Evolutionary conservation across 768 basidiomycete species (phyloP).

Genomic region (Rhodotorula paludigena): DNA sequence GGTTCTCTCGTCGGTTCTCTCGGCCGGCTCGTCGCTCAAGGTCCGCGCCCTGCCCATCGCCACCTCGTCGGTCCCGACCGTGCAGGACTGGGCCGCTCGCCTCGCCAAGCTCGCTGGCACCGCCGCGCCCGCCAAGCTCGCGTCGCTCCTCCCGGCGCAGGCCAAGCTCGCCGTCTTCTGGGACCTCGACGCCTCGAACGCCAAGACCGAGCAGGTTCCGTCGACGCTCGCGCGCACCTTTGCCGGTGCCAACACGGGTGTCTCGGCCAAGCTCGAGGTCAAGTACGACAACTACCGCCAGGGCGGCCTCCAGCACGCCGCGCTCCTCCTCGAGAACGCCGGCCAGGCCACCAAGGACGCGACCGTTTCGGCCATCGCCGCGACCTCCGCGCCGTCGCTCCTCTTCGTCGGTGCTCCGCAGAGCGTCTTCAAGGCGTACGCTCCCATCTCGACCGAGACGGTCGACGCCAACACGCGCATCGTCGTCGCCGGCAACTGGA

Average conservation of each 20-base stretch:
- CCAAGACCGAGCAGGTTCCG: constrained; percentile 36
- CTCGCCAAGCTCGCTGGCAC: constrained; percentile 62
- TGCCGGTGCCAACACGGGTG: constrained; percentile 51
- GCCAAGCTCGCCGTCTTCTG: constrained; percentile 47
- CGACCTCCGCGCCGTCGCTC: constrained; percentile 57
- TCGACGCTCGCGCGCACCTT: constrained; percentile 54
- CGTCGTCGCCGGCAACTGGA: constrained; percentile 71
- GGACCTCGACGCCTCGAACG: constrained; percentile 39
- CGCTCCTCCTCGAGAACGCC: constrained; percentile 58
- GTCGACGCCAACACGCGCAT: constrained; percentile 65
- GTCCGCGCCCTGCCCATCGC: constrained; percentile 37
- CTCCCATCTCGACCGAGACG: constrained; percentile 60
- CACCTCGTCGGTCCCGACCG: constrained; percentile 43
- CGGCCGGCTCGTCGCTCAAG: constrained; percentile 44
- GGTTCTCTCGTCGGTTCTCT: constrained; percentile 39
- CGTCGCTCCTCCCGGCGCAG: constrained; percentile 47
- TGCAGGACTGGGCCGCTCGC: constrained; percentile 46
- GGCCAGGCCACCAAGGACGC: constrained; percentile 49
- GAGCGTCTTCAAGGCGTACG: constrained; percentile 68
- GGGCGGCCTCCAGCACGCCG: constrained; percentile 65
- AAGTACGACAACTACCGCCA: constrained; percentile 72
- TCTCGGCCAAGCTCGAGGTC: constrained; percentile 61
- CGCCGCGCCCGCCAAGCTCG: constrained; percentile 51
- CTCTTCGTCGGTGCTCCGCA: constrained; percentile 69
- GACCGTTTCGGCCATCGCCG: constrained; percentile 30